These are phyloP conservation scores for Penicillium robsamsonii DNA, from an alignment of 495 filamentous ascomycete genomes.

Conservation along the genomic window DNA sequence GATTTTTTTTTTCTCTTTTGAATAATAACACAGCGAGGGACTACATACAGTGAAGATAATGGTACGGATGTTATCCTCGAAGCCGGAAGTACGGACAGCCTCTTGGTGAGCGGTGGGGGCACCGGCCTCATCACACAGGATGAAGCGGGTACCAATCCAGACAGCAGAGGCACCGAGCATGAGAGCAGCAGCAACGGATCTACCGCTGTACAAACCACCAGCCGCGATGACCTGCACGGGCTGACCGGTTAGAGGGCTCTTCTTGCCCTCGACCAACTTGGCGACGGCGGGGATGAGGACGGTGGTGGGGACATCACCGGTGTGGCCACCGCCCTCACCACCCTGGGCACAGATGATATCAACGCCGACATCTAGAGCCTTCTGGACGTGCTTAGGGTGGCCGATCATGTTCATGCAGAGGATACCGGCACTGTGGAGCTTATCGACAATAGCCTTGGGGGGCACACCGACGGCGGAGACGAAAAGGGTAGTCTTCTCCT, in stretches of 20 bases:
- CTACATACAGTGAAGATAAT: slow-evolving; percentile 86
- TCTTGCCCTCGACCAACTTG: slow-evolving; percentile 74
- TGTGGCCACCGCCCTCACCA: slow-evolving; percentile 90
- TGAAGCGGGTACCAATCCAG: slow-evolving; percentile 96
- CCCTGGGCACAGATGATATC: slow-evolving; percentile 94
- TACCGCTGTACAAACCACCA: slow-evolving; percentile 91
- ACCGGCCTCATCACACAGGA: slow-evolving; percentile 89
- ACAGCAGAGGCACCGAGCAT: slow-evolving; percentile 92
- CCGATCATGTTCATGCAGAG: slow-evolving; percentile 99
- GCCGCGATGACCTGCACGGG: slow-evolving; percentile 90
- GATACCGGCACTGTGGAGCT: slow-evolving; percentile 80
- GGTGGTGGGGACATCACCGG: slow-evolving; percentile 84
- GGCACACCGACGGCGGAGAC: slow-evolving; percentile 96
- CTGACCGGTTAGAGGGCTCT: slow-evolving; percentile 80
- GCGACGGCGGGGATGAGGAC: slow-evolving; percentile 89
- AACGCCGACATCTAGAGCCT: slow-evolving; percentile 82
- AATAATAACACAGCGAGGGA: background rate
- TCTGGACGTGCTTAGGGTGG: slow-evolving; percentile 97
- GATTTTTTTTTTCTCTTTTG: background rate
- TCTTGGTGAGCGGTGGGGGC: slow-evolving; percentile 95
- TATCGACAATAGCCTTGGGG: slow-evolving; percentile 82
- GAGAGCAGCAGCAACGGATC: slow-evolving; percentile 81
- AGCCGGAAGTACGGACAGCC: slow-evolving; percentile 85
- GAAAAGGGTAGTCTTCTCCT: slow-evolving; percentile 86
- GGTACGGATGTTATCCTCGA: slow-evolving; percentile 92